Conservation (phyloP, 2,329 filamentous ascomycete species). For the Hypoxylon sp. region DNA sequence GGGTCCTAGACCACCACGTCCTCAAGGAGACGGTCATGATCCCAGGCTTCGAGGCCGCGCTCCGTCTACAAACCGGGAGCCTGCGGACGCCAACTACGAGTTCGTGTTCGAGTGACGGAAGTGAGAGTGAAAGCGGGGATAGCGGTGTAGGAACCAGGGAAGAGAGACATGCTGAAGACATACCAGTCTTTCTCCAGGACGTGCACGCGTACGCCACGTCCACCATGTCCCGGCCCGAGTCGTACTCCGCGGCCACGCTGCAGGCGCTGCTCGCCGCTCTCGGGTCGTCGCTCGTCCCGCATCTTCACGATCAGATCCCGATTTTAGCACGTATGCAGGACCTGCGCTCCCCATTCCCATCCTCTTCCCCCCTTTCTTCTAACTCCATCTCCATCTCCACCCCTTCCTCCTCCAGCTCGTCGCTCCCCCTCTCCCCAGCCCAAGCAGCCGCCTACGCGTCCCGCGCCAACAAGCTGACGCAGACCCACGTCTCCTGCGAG, state of each 20-base stretch:
- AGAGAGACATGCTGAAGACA: not conserved
- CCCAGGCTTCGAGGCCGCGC: conserved; percentile 46
- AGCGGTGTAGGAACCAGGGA: conserved; percentile 4
- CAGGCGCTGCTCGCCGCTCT: conserved; percentile 32
- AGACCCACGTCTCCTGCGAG: conserved; percentile 38
- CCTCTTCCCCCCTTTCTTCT: not conserved
- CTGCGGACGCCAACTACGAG: conserved; percentile 15
- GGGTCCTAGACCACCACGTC: conserved; percentile 50
- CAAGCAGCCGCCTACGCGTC: conserved; percentile 21
- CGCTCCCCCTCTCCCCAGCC: not conserved
- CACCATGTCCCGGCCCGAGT: conserved; percentile 24
- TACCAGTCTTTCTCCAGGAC: conserved; percentile 17
- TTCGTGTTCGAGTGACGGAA: not conserved
- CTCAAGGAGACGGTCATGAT: conserved; percentile 50
- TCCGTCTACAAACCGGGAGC: conserved; percentile 41
- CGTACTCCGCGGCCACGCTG: conserved; percentile 32
- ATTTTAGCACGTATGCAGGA: conserved; percentile 26
- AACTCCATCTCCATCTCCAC: not conserved
- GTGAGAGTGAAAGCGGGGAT: not conserved
- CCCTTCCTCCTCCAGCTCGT: not conserved
- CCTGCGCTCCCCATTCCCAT: conserved; percentile 18
- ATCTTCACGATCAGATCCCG: conserved; percentile 33
- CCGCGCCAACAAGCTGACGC: conserved; percentile 34
- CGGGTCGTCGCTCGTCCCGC: conserved; percentile 31
- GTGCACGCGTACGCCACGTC: conserved; percentile 30